Percentiles rank a stretch among this genome's conserved stretches.
phyloP scores from a whole-genome alignment of 2,329 filamentous ascomycete genomes.

The Akanthomyces dipterigenus region DNA sequence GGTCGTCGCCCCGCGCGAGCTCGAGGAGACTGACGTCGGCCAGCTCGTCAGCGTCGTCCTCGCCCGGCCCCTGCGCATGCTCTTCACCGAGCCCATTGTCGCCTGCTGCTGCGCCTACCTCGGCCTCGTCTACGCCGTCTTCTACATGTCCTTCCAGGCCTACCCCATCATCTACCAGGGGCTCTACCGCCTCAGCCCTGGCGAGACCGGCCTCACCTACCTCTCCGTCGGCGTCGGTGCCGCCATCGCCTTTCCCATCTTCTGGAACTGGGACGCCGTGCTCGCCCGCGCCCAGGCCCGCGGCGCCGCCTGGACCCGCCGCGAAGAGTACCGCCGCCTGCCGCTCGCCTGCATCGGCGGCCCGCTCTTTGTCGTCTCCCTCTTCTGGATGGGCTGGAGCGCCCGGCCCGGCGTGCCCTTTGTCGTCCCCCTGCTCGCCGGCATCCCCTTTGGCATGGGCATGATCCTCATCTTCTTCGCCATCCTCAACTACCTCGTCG shows the following conservation, averaged over 20 bases:
- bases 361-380: conserved; percentile 49
- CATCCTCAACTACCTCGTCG: conserved; percentile 57
- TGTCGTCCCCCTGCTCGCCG: conserved; percentile 51
- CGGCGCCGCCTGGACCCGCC: conserved; percentile 49
- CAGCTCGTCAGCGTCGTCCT: conserved; percentile 64
- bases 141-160: conserved; percentile 69
- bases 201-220: conserved; percentile 60
- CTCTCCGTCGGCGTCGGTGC: conserved; percentile 62
- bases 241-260: conserved; percentile 50
- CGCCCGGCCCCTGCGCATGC: conserved; percentile 66
- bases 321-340: conserved; percentile 62
- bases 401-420: conserved; percentile 42
- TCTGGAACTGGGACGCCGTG: conserved; percentile 58
- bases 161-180: conserved; percentile 63
- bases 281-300: conserved; percentile 45
- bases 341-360: conserved; percentile 67
- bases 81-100: conserved; percentile 65
- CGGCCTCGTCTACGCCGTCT: conserved; percentile 60
- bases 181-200: conserved; percentile 56
- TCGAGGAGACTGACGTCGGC: conserved; percentile 50
- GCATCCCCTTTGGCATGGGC: conserved; percentile 54
- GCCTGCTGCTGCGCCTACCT: conserved; percentile 63
- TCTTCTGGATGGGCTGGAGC: conserved; percentile 59
- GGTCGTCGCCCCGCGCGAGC: conserved; percentile 55
- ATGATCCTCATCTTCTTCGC: conserved; percentile 59